A percentile compares a stretch with the other conserved stretches of the same genome.
These are phyloP conservation scores for Reutealis trisperma DNA, from an alignment of 345 rosid genomes.

Conservation along the genomic window DNA sequence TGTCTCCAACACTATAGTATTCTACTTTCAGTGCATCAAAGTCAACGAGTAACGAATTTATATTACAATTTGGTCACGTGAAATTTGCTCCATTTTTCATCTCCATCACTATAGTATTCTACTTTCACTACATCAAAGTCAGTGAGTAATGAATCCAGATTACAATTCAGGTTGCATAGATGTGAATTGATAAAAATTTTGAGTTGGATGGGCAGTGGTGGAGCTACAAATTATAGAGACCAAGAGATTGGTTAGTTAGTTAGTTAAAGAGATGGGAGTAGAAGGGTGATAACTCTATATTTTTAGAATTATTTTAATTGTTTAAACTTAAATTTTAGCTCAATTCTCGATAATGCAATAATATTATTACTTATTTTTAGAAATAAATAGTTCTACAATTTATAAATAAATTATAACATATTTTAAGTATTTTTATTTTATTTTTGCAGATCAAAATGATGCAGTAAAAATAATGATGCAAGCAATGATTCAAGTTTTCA, in stretches of 20 bases:
- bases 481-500: no score
- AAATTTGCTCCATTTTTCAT: slow-evolving; percentile 37
- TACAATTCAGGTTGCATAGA: neutral
- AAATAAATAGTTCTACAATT: no score
- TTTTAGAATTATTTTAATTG: no score
- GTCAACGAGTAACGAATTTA: neutral
- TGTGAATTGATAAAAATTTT: neutral
- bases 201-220: neutral
- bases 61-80: no score
- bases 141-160: neutral
- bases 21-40: slow-evolving; percentile 23
- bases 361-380: no score
- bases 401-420: no score
- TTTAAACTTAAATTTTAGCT: no score
- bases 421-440: no score
- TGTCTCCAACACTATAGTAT: slow-evolving; percentile 35
- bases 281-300: no score
- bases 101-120: slow-evolving; percentile 33
- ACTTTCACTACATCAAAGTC: slow-evolving; percentile 24
- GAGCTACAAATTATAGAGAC: neutral
- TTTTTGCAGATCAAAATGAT: no score
- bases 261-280: neutral
- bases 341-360: no score
- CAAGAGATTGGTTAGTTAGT: neutral
- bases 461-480: no score